phyloP scores from a whole-genome alignment of 306 rosid genomes.

The Sophora flavescens region DNA sequence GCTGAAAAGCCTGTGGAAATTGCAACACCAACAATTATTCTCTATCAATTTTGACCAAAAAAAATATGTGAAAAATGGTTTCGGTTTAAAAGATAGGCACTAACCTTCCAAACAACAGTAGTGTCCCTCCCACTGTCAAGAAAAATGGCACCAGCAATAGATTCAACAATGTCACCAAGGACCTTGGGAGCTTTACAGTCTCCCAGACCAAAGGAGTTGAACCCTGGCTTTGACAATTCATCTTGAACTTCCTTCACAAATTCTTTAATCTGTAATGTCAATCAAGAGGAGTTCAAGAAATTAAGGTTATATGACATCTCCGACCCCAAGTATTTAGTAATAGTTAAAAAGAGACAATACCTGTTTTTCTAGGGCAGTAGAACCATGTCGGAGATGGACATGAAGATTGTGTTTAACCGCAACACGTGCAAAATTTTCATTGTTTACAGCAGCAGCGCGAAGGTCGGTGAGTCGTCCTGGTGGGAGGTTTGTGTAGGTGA shows the following conservation, averaged over 20 bases:
- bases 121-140: conserved; percentile 88
- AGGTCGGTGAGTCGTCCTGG: conserved; percentile 98
- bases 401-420: conserved; percentile 92
- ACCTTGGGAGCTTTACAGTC: conserved; percentile 99
- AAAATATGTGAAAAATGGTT: not conserved
- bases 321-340: conserved; percentile 11
- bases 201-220: conserved; percentile 97
- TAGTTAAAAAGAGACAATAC: conserved; percentile 46
- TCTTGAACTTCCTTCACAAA: conserved; percentile 93
- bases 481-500: conserved; percentile 91
- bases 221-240: conserved; percentile 85
- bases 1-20: conserved; percentile 81
- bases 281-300: conserved; percentile 36
- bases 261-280: conserved; percentile 76
- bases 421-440: conserved; percentile 99
- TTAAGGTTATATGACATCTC: conserved; percentile 30
- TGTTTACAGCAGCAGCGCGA: conserved; percentile 99
- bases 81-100: conserved; percentile 30
- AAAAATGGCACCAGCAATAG: conserved; percentile 96
- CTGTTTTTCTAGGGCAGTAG: conserved; percentile 96
- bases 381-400: conserved; percentile 93
- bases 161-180: conserved; percentile 97
- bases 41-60: conserved; percentile 24
- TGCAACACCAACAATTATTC: conserved; percentile 29
- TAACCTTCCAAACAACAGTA: conserved; percentile 82